A percentile compares a stretch with the other conserved stretches of the same genome.
These are phyloP conservation scores for Aspergillus affinis DNA, from an alignment of 495 filamentous ascomycete species.

Conservation along the genomic window DNA sequence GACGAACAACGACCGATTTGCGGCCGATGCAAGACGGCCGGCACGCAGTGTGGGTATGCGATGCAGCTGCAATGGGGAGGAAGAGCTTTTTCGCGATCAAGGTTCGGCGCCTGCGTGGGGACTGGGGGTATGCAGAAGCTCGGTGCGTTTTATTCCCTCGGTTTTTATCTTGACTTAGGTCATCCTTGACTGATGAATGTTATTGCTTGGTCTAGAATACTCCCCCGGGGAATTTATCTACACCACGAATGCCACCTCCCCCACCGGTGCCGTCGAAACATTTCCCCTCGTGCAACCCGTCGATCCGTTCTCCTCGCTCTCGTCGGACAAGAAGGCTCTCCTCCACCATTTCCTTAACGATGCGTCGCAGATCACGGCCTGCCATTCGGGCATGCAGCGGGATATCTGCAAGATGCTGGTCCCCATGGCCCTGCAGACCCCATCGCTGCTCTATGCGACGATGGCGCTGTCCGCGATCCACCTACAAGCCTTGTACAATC, in stretches of 20 bases:
- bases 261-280: conserved; percentile 19
- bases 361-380: conserved; percentile 48
- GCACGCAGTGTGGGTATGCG: conserved; percentile 25
- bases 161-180: neutral
- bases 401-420: conserved; percentile 50
- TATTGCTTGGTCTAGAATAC: conserved; percentile 32
- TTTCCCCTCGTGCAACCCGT: conserved; percentile 33
- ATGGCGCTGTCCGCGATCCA: conserved; percentile 50
- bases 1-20: conserved; percentile 43
- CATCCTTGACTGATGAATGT: neutral
- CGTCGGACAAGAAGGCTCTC: conserved; percentile 38
- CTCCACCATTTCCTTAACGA: conserved; percentile 48
- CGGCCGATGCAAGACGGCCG: conserved; percentile 32
- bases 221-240: conserved; percentile 50
- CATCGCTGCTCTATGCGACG: conserved; percentile 46
- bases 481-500: conserved; percentile 43
- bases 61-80: conserved; percentile 31
- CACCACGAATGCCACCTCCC: conserved; percentile 33
- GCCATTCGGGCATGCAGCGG: conserved; percentile 46
- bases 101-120: conserved; percentile 46
- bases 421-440: conserved; percentile 48
- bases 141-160: conserved; percentile 22
- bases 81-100: conserved; percentile 44
- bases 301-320: conserved; percentile 44
- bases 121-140: conserved; percentile 45